These are phyloP conservation scores for Planoprotostelium fungivorum DNA, from an alignment of 78 protist species.

Conservation along the genomic window DNA sequence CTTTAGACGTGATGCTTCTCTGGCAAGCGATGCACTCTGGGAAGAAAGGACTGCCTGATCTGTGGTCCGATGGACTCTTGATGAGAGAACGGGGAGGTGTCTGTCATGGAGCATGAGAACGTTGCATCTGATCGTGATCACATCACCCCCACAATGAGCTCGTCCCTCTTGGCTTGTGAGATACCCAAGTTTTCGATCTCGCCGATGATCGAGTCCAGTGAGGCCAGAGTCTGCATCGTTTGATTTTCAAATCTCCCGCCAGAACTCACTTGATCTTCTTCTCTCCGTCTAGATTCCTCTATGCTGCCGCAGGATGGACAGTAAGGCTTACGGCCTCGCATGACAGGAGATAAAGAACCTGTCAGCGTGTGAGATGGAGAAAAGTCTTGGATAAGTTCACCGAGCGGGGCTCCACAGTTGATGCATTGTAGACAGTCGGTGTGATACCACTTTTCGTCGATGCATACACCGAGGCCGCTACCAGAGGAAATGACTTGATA, in stretches of 20 bases:
- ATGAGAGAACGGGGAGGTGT: no score
- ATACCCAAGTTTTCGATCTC: background rate
- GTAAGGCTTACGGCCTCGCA: background rate
- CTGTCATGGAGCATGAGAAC: no score
- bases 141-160: background rate
- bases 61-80: no score
- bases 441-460: background rate
- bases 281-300: background rate
- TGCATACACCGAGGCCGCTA: background rate
- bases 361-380: no score
- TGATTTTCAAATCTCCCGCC: background rate
- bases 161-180: background rate
- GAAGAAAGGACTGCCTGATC: no score
- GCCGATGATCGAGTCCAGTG: background rate
- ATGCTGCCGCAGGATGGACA: background rate
- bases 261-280: background rate
- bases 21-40: no score
- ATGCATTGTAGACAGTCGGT: background rate
- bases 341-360: background rate
- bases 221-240: background rate
- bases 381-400: background rate
- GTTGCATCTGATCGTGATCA: background rate
- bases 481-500: background rate
- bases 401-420: background rate
- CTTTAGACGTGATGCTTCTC: no score